Base-by-base conservation (phyloP, 345 rosid genomes). In the Gossypium raimondii region DNA sequence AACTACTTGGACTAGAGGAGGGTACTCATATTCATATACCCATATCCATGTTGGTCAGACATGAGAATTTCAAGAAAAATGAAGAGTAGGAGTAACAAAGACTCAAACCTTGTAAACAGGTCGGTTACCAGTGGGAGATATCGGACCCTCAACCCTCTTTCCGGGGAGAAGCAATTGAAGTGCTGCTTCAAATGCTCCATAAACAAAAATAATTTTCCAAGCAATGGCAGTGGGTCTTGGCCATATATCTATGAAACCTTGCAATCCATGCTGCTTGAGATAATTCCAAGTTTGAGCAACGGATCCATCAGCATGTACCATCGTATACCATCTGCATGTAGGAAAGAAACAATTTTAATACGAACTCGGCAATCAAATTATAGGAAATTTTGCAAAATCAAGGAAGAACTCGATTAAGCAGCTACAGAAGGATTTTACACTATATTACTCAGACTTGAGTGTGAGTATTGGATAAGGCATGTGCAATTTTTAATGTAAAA, bases 251-350 rank as follows among this genome's bases (percentile, higher is more conserved):
- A 89, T n/a, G 47, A 91, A 84, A 29, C 97, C 97, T 64, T 85
- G 87, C 74, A 90, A 67, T 41, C 98, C 97, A 75, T 85, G 77
- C 70, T 87, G 85, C 82, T 73, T 79, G 78, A 91, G 80, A 74
- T 80, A 91, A 70, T 84, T 73, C 78, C 73, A 84, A 7, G 97
- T 88, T 78, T 87, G 82, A 34, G 47, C 6, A 58, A 91, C 77
- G 27, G 99, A 91, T 52, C 98, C 99, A 79, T 93, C 94, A 47
- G 94, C 92, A 84, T 93, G 93, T 10, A 91, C 98, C 97, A 93
- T 88, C 1, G 98, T 88, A 72, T 91, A 93, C 99, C 99, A 95
- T 87, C 99, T 95, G 85, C 78, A 82, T 6, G 45, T 43, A 63
- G 62, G 18, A 47, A 27, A 18, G 27, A 73, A 67, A 38, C 29